These are phyloP conservation scores for Botrytis fabae DNA, from an alignment of 2,329 filamentous ascomycete species.

Conservation along the genomic window DNA sequence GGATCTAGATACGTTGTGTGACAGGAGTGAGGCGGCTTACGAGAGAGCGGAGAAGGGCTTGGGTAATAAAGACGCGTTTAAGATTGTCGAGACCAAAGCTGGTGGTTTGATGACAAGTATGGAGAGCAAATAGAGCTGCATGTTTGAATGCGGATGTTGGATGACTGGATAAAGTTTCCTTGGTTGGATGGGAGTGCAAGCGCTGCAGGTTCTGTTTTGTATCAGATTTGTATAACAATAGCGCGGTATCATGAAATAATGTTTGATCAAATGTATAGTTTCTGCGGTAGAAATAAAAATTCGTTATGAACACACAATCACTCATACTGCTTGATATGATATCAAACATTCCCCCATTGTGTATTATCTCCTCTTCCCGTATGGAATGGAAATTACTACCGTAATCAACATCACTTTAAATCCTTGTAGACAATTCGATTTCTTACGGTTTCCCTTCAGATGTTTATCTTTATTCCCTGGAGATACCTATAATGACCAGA, in stretches of 20 bases:
- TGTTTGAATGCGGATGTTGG: background rate
- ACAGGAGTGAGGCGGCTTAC: slow-evolving; percentile 64
- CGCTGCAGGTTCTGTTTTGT: slow-evolving; percentile 2
- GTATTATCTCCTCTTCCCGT: background rate
- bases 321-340: background rate
- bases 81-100: slow-evolving; percentile 76
- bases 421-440: background rate
- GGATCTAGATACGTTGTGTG: slow-evolving; percentile 77
- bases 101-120: slow-evolving; percentile 41
- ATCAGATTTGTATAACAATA: background rate
- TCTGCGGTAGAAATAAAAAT: background rate
- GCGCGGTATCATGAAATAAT: background rate
- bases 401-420: background rate
- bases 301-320: background rate
- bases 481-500: background rate
- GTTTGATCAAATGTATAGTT: background rate
- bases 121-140: slow-evolving; percentile 25
- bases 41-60: slow-evolving; percentile 75
- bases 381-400: background rate
- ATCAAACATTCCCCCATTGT: background rate
- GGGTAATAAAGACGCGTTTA: slow-evolving; percentile 70
- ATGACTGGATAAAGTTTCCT: background rate
- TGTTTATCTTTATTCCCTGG: background rate
- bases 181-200: background rate
- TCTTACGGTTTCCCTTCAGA: background rate